Percentiles rank a stretch among this genome's conserved stretches.
Conservation (phyloP, 495 filamentous ascomycete genomes). For the Hypoxylon lienhwacheense region DNA sequence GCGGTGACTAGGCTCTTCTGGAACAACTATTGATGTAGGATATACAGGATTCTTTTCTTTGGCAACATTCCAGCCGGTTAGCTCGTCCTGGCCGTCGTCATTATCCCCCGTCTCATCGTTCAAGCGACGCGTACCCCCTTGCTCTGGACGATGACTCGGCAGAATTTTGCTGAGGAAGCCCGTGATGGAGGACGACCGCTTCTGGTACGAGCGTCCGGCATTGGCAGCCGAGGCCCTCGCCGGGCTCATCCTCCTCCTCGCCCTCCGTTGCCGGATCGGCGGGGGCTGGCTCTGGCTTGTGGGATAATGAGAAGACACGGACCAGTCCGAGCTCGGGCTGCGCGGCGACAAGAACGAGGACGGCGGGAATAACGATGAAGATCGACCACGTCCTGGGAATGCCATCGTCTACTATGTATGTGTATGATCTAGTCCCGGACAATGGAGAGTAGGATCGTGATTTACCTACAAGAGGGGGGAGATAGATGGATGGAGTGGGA, state of each 20-base stretch:
- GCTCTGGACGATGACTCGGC: slow-evolving; percentile 49
- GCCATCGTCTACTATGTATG: slow-evolving; percentile 8
- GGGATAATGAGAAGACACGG: slow-evolving; percentile 18
- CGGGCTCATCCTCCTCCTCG: slow-evolving; percentile 27
- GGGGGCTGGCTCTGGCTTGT: slow-evolving; percentile 20
- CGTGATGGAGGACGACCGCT: slow-evolving; percentile 37
- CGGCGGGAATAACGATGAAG: slow-evolving; percentile 24
- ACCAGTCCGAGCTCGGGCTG: slow-evolving; percentile 15
- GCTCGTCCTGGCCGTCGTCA: slow-evolving; percentile 22
- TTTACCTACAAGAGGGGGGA: slow-evolving; percentile 14
- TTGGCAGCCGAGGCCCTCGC: slow-evolving; percentile 3
- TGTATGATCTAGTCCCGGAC: background rate
- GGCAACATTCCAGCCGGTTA: slow-evolving; percentile 36
- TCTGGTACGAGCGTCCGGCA: slow-evolving; percentile 9
- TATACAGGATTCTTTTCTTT: slow-evolving; percentile 15
- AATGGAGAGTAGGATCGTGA: slow-evolving; percentile 9
- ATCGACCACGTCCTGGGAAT: slow-evolving; percentile 10
- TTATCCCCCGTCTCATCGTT: slow-evolving; percentile 26
- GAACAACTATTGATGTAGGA: background rate
- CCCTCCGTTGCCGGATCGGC: slow-evolving; percentile 16
- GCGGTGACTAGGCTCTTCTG: slow-evolving; percentile 14
- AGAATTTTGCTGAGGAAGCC: slow-evolving; percentile 42
- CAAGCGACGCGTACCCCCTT: slow-evolving; percentile 43
- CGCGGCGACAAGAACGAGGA: slow-evolving; percentile 15
- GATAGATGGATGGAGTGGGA: too few relatives aligned